Conservation (phyloP, 225 moss, liverwort and hornwort genomes). For the Rhytidiadelphus loreus region DNA sequence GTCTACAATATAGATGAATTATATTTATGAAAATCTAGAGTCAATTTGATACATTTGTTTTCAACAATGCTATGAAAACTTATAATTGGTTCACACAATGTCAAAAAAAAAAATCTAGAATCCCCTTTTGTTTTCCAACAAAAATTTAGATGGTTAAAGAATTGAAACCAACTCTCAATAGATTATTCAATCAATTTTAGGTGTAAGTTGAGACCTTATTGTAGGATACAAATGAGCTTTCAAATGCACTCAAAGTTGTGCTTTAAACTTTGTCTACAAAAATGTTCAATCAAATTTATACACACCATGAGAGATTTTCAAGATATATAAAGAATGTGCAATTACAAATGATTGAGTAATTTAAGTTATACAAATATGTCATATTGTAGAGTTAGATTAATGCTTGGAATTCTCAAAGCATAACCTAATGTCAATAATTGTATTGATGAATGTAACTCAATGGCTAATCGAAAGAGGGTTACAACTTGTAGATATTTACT, state of each 20-base stretch:
- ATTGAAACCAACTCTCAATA: background rate
- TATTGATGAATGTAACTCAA: rapidly evolving
- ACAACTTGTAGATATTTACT: background rate
- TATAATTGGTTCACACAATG: background rate
- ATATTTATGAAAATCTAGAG: background rate
- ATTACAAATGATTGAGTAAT: background rate
- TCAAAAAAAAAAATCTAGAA: background rate
- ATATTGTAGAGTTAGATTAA: background rate
- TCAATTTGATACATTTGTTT: background rate
- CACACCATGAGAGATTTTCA: background rate
- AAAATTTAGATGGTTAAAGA: background rate
- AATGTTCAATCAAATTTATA: background rate
- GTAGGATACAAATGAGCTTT: too few species aligned
- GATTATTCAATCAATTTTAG: background rate
- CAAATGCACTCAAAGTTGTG: background rate
- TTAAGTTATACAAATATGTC: background rate
- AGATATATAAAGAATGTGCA: background rate
- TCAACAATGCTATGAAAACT: background rate
- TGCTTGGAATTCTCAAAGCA: background rate
- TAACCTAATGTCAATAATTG: background rate
- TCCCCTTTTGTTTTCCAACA: background rate
- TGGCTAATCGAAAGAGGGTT: background rate
- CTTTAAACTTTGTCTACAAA: too few species aligned
- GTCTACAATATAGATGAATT: background rate
- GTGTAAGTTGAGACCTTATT: too few species aligned